Percentiles rank a stretch among this genome's conserved stretches.
Evolutionary conservation across 148 eudicot genomes (phyloP).

Genomic region (Agrostemma githago): DNA sequence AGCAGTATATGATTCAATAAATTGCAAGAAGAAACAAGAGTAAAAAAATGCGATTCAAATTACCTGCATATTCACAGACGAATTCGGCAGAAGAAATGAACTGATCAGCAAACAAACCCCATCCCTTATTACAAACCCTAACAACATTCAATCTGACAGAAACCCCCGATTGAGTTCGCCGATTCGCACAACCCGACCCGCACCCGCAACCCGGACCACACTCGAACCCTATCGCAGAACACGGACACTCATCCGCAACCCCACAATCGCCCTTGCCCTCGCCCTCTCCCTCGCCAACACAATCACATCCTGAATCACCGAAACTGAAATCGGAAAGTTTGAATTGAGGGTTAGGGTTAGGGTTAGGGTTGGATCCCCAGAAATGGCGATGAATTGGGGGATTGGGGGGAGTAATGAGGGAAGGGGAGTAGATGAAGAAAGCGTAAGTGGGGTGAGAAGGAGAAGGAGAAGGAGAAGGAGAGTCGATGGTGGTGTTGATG

Average conservation of each 20-base stretch:
- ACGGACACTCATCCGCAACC: constrained; percentile 32
- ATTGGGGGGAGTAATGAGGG: constrained; percentile 31
- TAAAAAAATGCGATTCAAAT: neutral
- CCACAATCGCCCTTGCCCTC: constrained; percentile 28
- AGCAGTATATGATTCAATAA: no score
- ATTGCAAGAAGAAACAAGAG: no score
- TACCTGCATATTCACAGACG: constrained; percentile 85
- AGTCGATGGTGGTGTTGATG: constrained; percentile 47
- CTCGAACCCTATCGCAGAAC: constrained; percentile 39
- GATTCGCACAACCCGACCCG: constrained; percentile 46
- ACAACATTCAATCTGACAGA: constrained; percentile 47
- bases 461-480: constrained; percentile 41
- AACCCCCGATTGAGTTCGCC: constrained; percentile 56
- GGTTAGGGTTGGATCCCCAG: constrained; percentile 39
- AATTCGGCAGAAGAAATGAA: constrained; percentile 39
- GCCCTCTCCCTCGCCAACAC: constrained; percentile 28
- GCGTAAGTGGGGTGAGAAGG: constrained; percentile 48
- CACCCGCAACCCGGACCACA: constrained; percentile 67
- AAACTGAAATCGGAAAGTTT: neutral
- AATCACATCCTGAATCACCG: constrained; percentile 40
- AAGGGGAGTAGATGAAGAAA: constrained; percentile 26
- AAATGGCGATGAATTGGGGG: constrained; percentile 32
- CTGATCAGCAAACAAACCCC: constrained; percentile 65
- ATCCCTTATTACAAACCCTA: constrained; percentile 50
- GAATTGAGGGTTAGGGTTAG: constrained; percentile 12